Base-by-base conservation (phyloP, 2,329 filamentous ascomycete species). In the Bipolaris zeicola region DNA sequence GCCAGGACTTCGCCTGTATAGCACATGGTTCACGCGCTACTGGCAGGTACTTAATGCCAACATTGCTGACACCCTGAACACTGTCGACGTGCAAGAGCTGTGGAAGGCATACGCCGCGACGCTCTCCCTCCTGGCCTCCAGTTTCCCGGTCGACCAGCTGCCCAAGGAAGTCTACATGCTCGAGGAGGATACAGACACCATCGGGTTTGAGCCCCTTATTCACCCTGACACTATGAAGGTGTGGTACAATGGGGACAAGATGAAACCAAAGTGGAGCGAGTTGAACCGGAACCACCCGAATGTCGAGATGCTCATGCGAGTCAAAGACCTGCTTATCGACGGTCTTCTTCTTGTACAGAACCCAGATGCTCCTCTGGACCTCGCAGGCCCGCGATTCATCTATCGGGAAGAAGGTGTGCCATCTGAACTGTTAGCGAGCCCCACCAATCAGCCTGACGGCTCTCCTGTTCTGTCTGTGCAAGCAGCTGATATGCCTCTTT, bases 81-180 rank as follows among this genome's bases (percentile, higher is more conserved):
- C 81, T 22, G 78, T 84, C 4, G 81, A 86, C 57, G 83, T 87
- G 36, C 82, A 83, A 57, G 81, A 85, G 57, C 80, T 90, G 58
- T 90, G 87, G 87, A 85, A 83, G 60, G 82, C 83, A 0, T 89
- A 89, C 65, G 84, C 86, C n/a, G 81, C 80, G 38, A 83, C 84
- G 0, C 72, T 89, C 48, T 88, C 85, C 37, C 76, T 85, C 11
- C 74, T 90, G 26, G 81, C 81, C 7, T 82, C 82, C 2, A 82
- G 80, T 16, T 89, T 89, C 62, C 81, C 86, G 18, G 80, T 85
- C 28, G 77, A 80, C 45, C 78, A 82, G 39, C 78, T 90, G 28
- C 80, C 82, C 2, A 76, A 81, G 37, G 75, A 88, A 26, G 77
- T 81, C 11, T 90, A 91, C 69, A 78, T 90, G 65, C 78, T 91